Evolutionary conservation across 2,329 filamentous ascomycete species (phyloP), one percentile per base, ranked within the genome.

Genomic region (Colletotrichum sp.): DNA sequence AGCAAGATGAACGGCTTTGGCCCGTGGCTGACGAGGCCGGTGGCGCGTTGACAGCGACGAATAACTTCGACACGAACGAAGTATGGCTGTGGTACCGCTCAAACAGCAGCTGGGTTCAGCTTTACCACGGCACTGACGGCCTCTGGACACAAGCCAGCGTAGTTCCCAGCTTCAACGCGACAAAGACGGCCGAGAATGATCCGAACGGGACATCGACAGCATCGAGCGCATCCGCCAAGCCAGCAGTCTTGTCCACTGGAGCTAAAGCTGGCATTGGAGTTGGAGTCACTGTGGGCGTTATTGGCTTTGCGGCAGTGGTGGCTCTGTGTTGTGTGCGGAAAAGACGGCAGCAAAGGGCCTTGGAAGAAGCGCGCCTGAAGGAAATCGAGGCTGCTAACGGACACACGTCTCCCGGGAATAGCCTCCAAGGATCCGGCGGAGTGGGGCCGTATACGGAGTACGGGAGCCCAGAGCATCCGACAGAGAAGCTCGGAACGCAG

Each of bases 211-310:
- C 74, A 27, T 27, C 62, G 56, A 39, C 27, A 62, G 82, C 77
- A 85, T 84, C 75, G 81, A 80, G 2, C 83, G 84, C 27, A 79
- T 85, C 66, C 81, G 82, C 22, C 80, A 66, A 82, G 79, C 15
- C 7, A 80, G 80, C 52, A 8, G 32, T 60, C 4, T 80, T 91
- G 8, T 88, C 88, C 2, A 80, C 85, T 2, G 89, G 87, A 1
- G 90, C 89, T 5, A 91, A 89, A 79, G 90, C 89, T 0, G 91
- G 91, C 5, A 88, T 93, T 10, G 90, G 87, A 7, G 84, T 89
- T 2, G 91, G 89, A n/a, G 86, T 89, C 6, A 85, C 88, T 2
- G 80, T 89, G 0, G 88, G 83, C 28, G 85, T 83, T 2, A 82
- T 85, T 4, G 64, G 86, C 9, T 52, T 90, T 15, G 81, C 89